phyloP scores from a whole-genome alignment of 176 grass and related monocot genomes.

The Bolboschoenus planiculmis region DNA sequence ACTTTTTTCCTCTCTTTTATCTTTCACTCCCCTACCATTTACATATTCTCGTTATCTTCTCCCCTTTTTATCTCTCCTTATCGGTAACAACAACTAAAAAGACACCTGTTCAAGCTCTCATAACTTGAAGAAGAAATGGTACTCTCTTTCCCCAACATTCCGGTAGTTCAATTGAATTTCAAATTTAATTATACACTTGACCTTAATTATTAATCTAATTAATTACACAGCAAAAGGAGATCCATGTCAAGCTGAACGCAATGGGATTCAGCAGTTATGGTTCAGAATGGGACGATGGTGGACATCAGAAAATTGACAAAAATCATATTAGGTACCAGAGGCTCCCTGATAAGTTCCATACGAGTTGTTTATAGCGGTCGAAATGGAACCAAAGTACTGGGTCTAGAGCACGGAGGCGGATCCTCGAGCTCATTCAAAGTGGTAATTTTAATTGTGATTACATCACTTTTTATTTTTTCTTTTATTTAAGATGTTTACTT shows the following conservation, averaged over 20 bases:
- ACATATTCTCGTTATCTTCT: background rate
- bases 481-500: background rate
- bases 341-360: background rate
- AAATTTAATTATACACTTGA: background rate
- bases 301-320: background rate
- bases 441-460: background rate
- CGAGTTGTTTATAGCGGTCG: background rate
- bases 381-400: background rate
- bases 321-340: background rate
- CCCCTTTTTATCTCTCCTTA: background rate
- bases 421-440: background rate
- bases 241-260: background rate
- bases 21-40: background rate
- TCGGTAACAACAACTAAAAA: background rate
- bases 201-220: background rate
- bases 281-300: background rate
- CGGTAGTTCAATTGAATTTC: background rate
- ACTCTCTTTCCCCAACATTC: background rate
- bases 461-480: background rate
- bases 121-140: background rate
- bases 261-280: background rate
- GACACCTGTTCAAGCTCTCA: background rate
- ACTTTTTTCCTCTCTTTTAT: background rate
- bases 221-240: background rate
- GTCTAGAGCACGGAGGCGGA: background rate